phyloP scores from a whole-genome alignment of 2,329 filamentous ascomycete species.

The Xylariaceae sp. region DNA sequence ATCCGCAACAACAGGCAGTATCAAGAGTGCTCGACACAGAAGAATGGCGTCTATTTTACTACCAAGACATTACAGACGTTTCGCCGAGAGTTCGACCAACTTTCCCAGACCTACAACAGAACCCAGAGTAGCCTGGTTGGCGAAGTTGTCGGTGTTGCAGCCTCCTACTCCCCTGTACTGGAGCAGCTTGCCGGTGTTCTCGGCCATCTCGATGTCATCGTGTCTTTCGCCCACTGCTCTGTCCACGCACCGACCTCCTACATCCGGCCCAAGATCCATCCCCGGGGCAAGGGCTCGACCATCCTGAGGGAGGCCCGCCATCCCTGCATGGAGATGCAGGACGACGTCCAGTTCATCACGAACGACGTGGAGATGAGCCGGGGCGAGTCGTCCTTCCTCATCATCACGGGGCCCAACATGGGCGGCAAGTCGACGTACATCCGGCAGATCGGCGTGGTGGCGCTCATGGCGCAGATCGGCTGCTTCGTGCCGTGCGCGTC shows the following conservation, averaged over 20 bases:
- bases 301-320: constrained; percentile 89
- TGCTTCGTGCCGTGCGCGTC: constrained; percentile 90
- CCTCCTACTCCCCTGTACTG: constrained; percentile 88
- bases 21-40: constrained; percentile 93
- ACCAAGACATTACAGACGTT: constrained; percentile 72
- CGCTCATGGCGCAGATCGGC: constrained; percentile 92
- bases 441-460: constrained; percentile 92
- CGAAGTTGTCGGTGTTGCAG: constrained; percentile 87
- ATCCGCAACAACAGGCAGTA: constrained; percentile 89
- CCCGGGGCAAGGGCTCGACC: constrained; percentile 80
- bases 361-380: constrained; percentile 84
- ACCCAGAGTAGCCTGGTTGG: constrained; percentile 86
- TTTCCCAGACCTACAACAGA: constrained; percentile 89
- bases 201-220: constrained; percentile 89
- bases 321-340: constrained; percentile 97
- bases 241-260: constrained; percentile 91
- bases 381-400: constrained; percentile 78
- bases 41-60: constrained; percentile 98
- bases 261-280: constrained; percentile 82
- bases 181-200: constrained; percentile 83
- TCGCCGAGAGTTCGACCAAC: constrained; percentile 85
- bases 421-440: constrained; percentile 98
- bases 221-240: constrained; percentile 86
- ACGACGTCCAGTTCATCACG: constrained; percentile 96
- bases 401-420: constrained; percentile 98